Percentiles rank a stretch among this genome's conserved stretches.
phyloP scores from a whole-genome alignment of 2,329 filamentous ascomycete genomes.

The Rhinocladiella similis region DNA sequence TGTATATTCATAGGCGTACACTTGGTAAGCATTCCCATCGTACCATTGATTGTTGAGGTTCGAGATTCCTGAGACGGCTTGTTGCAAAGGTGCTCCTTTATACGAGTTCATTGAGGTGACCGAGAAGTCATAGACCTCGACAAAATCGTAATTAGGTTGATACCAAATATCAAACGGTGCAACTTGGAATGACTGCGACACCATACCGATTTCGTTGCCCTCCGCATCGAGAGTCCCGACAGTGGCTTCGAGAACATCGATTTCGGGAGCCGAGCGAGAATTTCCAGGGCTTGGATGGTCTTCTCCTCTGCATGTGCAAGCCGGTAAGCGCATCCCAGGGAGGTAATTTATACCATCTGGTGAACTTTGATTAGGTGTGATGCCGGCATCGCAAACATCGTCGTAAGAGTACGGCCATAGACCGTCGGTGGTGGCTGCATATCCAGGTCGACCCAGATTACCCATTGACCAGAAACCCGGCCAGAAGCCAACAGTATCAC shows the following conservation, averaged over 20 bases:
- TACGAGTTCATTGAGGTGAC: constrained; percentile 61
- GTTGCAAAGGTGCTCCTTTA: constrained; percentile 62
- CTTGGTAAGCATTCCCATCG: constrained; percentile 63
- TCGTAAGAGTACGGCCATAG: constrained; percentile 75
- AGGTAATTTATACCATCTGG: constrained; percentile 65
- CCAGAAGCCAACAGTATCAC: constrained; percentile 70
- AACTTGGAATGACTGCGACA: constrained; percentile 66
- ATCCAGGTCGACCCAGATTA: constrained; percentile 69
- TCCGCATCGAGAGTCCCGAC: constrained; percentile 54
- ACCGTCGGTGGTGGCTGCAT: constrained; percentile 68
- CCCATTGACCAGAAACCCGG: constrained; percentile 77
- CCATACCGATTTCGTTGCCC: constrained; percentile 57
- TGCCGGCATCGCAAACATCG: constrained; percentile 67
- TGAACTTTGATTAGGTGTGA: constrained; percentile 70
- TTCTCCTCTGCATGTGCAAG: constrained; percentile 63
- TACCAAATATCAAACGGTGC: constrained; percentile 72
- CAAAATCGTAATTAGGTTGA: constrained; percentile 64
- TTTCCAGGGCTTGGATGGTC: constrained; percentile 67
- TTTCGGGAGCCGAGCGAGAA: constrained; percentile 68
- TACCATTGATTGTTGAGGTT: constrained; percentile 68
- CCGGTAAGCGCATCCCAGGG: constrained; percentile 69
- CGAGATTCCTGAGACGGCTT: constrained; percentile 62
- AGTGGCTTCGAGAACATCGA: constrained; percentile 71
- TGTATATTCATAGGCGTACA: constrained; percentile 63
- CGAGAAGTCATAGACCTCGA: constrained; percentile 63